A percentile compares a stretch with the other conserved stretches of the same genome.
phyloP scores from a whole-genome alignment of 2,329 filamentous ascomycete genomes.

The Peltaster fructicola region DNA sequence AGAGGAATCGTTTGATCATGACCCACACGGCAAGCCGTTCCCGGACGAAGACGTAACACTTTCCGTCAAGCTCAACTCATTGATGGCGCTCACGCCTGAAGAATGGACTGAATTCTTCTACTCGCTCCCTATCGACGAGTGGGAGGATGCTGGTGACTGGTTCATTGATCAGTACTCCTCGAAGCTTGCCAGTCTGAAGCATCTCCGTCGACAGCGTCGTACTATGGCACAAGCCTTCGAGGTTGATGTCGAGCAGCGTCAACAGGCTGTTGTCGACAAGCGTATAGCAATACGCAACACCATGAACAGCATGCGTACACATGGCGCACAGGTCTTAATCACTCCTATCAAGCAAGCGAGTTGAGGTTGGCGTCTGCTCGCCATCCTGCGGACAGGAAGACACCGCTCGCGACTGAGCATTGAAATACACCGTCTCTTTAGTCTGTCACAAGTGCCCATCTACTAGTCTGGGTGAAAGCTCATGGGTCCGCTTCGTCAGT shows the following conservation, averaged over 20 bases:
- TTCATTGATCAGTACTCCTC: constrained; percentile 37
- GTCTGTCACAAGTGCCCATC: too few relatives aligned
- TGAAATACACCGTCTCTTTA: too few relatives aligned
- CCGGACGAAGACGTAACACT: constrained; percentile 7
- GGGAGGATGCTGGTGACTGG: constrained; percentile 46
- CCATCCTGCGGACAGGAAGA: too few relatives aligned
- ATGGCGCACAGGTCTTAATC: constrained; percentile 32
- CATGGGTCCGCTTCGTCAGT: too few relatives aligned
- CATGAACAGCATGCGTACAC: constrained; percentile 30
- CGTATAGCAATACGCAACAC: constrained; percentile 29
- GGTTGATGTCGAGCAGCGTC: constrained; percentile 34
- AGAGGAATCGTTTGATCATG: constrained; percentile 12
- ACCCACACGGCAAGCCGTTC: constrained; percentile 8
- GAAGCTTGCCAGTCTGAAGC: constrained; percentile 33
- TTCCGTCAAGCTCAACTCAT: constrained; percentile 8
- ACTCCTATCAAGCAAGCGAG: too few relatives aligned
- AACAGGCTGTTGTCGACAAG: constrained; percentile 33
- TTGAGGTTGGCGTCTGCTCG: too few relatives aligned
- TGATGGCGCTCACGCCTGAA: constrained; percentile 5
- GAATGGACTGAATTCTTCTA: constrained; percentile 34
- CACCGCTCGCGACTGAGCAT: too few relatives aligned
- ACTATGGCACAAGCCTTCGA: constrained; percentile 37
- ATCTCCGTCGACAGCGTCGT: constrained; percentile 35
- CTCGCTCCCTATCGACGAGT: constrained; percentile 34
- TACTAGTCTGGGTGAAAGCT: too few relatives aligned